phyloP scores from a whole-genome alignment of 2,329 filamentous ascomycete genomes.

The Basipetospora chlamydospora region DNA sequence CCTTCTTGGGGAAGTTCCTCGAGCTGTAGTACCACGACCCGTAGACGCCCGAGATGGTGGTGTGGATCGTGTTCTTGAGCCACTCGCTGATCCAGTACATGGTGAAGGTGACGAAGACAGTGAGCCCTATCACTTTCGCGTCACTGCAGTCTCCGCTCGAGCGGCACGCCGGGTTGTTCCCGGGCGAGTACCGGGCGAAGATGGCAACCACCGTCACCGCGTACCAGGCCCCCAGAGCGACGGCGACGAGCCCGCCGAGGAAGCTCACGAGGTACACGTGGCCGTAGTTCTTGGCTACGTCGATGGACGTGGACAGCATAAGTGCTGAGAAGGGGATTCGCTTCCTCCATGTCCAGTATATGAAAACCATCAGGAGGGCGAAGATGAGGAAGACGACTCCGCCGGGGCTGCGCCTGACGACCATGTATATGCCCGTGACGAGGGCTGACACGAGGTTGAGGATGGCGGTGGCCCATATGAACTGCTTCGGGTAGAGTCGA shows the following conservation, averaged over 20 bases:
- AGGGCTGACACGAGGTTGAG: slow-evolving; percentile 73
- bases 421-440: slow-evolving; percentile 78
- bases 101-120: slow-evolving; percentile 80
- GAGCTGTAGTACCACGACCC: slow-evolving; percentile 84
- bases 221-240: slow-evolving; percentile 73
- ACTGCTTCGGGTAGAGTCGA: slow-evolving; percentile 68
- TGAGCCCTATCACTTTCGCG: slow-evolving; percentile 67
- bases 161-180: slow-evolving; percentile 35
- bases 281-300: slow-evolving; percentile 69
- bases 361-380: slow-evolving; percentile 62
- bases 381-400: slow-evolving; percentile 83
- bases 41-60: slow-evolving; percentile 75
- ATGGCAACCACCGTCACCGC: slow-evolving; percentile 74
- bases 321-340: slow-evolving; percentile 83
- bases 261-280: slow-evolving; percentile 78
- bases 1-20: slow-evolving; percentile 54
- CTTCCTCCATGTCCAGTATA: slow-evolving; percentile 78
- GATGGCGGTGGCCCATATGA: slow-evolving; percentile 87
- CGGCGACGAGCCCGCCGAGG: slow-evolving; percentile 63
- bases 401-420: slow-evolving; percentile 62
- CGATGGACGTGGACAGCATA: slow-evolving; percentile 76
- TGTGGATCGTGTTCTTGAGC: slow-evolving; percentile 87
- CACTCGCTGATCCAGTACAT: slow-evolving; percentile 92
- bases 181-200: slow-evolving; percentile 64
- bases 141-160: slow-evolving; percentile 50